Evolutionary conservation across 23 red algal genomes (phyloP).

Genomic region (Gracilaria vermiculophylla): DNA sequence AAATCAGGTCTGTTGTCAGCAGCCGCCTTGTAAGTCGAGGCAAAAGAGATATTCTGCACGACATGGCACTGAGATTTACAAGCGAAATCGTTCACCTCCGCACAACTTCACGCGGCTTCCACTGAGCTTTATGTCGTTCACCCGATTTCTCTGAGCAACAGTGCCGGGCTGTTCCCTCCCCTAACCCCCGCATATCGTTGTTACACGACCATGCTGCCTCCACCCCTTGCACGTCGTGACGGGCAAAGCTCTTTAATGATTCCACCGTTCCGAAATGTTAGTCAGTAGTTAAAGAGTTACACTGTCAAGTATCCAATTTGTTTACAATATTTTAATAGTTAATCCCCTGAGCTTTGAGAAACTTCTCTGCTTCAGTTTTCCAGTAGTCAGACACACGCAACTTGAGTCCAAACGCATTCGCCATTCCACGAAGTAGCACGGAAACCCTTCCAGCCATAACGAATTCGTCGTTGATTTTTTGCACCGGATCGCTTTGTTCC

Average conservation of each 20-base stretch:
- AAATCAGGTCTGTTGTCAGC: too few relatives aligned
- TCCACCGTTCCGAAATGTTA: background rate
- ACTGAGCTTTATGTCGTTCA: background rate
- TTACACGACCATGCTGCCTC: background rate
- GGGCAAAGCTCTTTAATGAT: background rate
- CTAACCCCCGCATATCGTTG: background rate
- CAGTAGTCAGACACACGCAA: conserved; percentile 64
- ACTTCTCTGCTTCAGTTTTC: conserved; percentile 50
- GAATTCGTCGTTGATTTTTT: conserved; percentile 67
- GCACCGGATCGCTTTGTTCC: conserved; percentile 54
- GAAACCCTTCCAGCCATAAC: conserved; percentile 71
- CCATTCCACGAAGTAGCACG: conserved; percentile 69
- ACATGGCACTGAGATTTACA: background rate
- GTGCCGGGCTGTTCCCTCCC: background rate
- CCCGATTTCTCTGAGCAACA: background rate
- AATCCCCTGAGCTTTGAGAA: conserved; percentile 64
- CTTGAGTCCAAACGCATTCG: conserved; percentile 78
- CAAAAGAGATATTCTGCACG: background rate
- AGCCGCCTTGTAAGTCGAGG: too few relatives aligned
- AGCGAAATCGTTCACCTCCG: background rate
- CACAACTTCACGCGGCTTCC: background rate
- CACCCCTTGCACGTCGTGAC: background rate
- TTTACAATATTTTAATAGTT: conserved; percentile 14
- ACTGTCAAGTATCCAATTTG: too few relatives aligned
- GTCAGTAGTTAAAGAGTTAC: background rate